Base-by-base conservation (phyloP, 2,329 filamentous ascomycete species). In the Fusarium sp. region DNA sequence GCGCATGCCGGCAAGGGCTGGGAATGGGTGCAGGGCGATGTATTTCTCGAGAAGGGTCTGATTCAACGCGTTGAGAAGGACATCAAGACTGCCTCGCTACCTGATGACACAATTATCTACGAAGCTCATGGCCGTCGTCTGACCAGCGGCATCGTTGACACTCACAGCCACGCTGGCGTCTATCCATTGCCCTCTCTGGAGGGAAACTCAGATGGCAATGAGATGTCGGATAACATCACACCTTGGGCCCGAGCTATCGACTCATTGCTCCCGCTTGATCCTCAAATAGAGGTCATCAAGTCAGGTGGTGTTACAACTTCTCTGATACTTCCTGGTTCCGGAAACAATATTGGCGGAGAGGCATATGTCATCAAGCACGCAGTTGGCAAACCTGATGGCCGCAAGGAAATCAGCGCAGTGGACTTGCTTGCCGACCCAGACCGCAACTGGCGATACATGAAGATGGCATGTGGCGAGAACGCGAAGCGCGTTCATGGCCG, bases 381-480 rank as follows among this genome's bases (percentile, higher is more conserved):
- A 15, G 87, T 92, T 16, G 90, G 90, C 26, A 85, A 84, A 61
- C 74, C 83, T 1, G 87, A 91, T 71, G 89, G 91, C 7, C 86
- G 91, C 28, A 82, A 85, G 22, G 91, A 93, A 78, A 86, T 91
- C 47, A 91, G 90, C 59, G 89, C 88, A 6, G 81, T 85, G 30
- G 88, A 92, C 72, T 85, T 93, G 83, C 83, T 93, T 15, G 91
- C 91, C 3, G 90, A 92, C 57, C 91, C 91, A 1, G 90, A 91
- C 45, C 84, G 85, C 28, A 88, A 84, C 67, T 91, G 90, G 88
- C 86, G 91, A 26, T 93, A 92, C 79, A 91, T 93, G 86, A 93
- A 93, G 82, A 93, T 93, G 91, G 91, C 91, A 0, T 93, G 91
- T 71, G 91, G 91, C 39, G 91, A 93, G 81, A 93, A 93, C 74